phyloP scores from a whole-genome alignment of 2,329 filamentous ascomycete species.

The Xylaria polymorpha region DNA sequence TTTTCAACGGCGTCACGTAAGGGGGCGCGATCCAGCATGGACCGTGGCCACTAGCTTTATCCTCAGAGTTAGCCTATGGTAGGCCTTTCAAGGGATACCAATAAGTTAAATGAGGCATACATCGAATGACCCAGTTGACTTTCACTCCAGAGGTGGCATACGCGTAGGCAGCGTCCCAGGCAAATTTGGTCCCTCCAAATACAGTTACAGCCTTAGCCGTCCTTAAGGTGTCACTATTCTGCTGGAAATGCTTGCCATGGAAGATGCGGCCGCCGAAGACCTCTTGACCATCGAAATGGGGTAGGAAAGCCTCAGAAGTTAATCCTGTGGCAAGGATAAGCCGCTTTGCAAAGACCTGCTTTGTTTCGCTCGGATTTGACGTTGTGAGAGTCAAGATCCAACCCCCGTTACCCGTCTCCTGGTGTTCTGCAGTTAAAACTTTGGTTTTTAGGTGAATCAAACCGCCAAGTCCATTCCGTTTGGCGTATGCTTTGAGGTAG shows the following conservation, averaged over 20 bases:
- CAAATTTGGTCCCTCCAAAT: slow-evolving; percentile 71
- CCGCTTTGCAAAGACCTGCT: slow-evolving; percentile 55
- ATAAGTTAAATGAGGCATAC: slow-evolving; percentile 21
- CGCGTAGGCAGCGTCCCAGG: slow-evolving; percentile 71
- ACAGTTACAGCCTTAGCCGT: slow-evolving; percentile 59
- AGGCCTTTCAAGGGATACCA: neutral
- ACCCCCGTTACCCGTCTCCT: slow-evolving; percentile 53
- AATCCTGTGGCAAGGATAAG: slow-evolving; percentile 72
- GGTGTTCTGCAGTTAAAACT: slow-evolving; percentile 63
- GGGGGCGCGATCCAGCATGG: slow-evolving; percentile 65
- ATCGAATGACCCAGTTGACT: slow-evolving; percentile 68
- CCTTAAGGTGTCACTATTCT: slow-evolving; percentile 51
- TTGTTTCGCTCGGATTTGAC: slow-evolving; percentile 33
- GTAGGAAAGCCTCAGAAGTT: slow-evolving; percentile 67
- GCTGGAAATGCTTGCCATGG: slow-evolving; percentile 65
- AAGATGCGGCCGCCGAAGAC: slow-evolving; percentile 65
- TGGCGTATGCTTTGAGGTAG: slow-evolving; percentile 68
- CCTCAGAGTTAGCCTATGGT: slow-evolving; percentile 7
- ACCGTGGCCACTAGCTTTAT: slow-evolving; percentile 60
- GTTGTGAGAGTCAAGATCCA: slow-evolving; percentile 46
- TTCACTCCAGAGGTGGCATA: slow-evolving; percentile 64
- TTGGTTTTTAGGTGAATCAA: slow-evolving; percentile 62
- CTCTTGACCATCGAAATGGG: slow-evolving; percentile 61
- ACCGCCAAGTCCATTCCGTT: slow-evolving; percentile 62
- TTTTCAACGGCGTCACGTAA: slow-evolving; percentile 62